Evolutionary conservation across 805 yeast species (phyloP).

Genomic region (Lachancea cidri): DNA sequence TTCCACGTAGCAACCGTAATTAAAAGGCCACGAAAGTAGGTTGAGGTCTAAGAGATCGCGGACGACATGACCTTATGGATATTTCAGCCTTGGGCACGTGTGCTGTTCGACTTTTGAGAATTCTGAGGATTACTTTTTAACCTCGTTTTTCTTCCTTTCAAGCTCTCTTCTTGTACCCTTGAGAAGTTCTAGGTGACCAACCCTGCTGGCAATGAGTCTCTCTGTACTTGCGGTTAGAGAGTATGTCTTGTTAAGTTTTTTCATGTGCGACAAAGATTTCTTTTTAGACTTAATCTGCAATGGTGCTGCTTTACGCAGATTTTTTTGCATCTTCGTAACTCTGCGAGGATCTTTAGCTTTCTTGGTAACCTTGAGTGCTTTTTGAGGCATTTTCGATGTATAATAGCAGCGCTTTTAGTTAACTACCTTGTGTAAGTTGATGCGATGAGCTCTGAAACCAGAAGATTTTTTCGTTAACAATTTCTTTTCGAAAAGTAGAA

Average conservation of each 20-base stretch:
- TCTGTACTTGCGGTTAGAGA: constrained; percentile 63
- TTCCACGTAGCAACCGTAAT: too few species aligned
- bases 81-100: too few species aligned
- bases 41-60: too few species aligned
- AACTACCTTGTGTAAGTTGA: background rate
- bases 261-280: constrained; percentile 44
- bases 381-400: constrained; percentile 73
- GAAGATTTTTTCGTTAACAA: background rate
- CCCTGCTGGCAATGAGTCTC: constrained; percentile 78
- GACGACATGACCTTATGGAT: too few species aligned
- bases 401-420: background rate
- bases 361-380: constrained; percentile 50
- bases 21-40: too few species aligned
- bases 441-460: constrained; percentile 1
- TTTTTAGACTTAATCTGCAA: constrained; percentile 64
- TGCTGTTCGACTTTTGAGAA: too few species aligned
- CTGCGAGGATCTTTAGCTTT: constrained; percentile 38
- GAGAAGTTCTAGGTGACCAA: constrained; percentile 87
- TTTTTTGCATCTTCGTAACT: constrained; percentile 56
- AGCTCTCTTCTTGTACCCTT: constrained; percentile 86
- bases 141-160: constrained; percentile 48
- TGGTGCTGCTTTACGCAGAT: constrained; percentile 71
- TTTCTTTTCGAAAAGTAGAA: background rate
- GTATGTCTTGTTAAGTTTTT: constrained; percentile 49
- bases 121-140: constrained; percentile 6